These are phyloP conservation scores for Candida boidinii DNA, from an alignment of 805 yeast genomes.

Conservation along the genomic window DNA sequence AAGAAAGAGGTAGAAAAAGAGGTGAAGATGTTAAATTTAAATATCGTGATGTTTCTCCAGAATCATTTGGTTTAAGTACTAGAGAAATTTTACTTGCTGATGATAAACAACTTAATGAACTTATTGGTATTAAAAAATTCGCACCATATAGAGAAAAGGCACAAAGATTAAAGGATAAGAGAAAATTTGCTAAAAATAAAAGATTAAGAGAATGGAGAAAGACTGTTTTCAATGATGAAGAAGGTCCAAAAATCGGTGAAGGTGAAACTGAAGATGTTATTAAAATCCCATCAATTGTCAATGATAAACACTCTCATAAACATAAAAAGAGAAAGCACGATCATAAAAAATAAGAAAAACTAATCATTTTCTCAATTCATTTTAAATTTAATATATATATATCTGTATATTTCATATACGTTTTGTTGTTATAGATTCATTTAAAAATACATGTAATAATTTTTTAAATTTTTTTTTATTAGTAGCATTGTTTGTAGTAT, in stretches of 20 bases:
- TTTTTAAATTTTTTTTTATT: too few species aligned
- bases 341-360: slow-evolving; percentile 14
- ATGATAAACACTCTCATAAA: slow-evolving; percentile 18
- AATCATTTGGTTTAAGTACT: slow-evolving; percentile 75
- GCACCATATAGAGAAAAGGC: slow-evolving; percentile 87
- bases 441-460: too few species aligned
- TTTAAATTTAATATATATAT: too few species aligned
- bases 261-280: slow-evolving; percentile 24
- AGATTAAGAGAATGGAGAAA: slow-evolving; percentile 86
- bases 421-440: too few species aligned
- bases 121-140: slow-evolving; percentile 80
- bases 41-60: slow-evolving; percentile 94
- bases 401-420: too few species aligned
- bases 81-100: slow-evolving; percentile 87
- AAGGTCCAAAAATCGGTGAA: slow-evolving; percentile 32
- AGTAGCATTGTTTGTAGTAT: too few species aligned
- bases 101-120: slow-evolving; percentile 77
- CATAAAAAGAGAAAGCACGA: slow-evolving; percentile 23
- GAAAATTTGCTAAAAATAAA: slow-evolving; percentile 76
- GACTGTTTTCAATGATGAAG: slow-evolving; percentile 60
- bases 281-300: slow-evolving; percentile 20
- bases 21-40: slow-evolving; percentile 51
- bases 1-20: slow-evolving; percentile 52
- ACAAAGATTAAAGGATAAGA: slow-evolving; percentile 62
- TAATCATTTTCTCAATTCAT: too few species aligned